Evolutionary conservation across 164 flowering plant genomes (phyloP).

Genomic region (Kingdonia uniflora): DNA sequence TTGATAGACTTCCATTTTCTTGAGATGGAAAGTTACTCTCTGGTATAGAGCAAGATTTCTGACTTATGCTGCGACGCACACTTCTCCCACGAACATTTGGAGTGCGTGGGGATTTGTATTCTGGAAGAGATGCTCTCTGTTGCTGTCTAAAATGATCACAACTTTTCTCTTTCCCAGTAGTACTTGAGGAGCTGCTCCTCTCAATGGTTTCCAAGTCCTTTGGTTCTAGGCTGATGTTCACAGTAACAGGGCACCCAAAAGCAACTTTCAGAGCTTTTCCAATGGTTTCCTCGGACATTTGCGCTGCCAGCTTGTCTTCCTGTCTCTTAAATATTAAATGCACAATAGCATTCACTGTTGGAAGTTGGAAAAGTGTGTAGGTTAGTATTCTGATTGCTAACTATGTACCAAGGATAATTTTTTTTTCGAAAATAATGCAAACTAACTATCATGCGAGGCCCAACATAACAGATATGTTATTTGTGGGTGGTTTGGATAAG

Average conservation of each 20-base stretch:
- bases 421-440: too few relatives aligned
- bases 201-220: slow-evolving; percentile 7
- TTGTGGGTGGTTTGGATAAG: too few relatives aligned
- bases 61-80: slow-evolving; percentile 8
- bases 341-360: slow-evolving; percentile 28
- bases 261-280: slow-evolving; percentile 18
- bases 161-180: slow-evolving; percentile 6
- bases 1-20: neutral
- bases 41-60: slow-evolving; percentile 5
- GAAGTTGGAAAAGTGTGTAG: neutral
- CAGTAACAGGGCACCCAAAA: slow-evolving; percentile 23
- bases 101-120: slow-evolving; percentile 6
- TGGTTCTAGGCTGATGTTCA: slow-evolving; percentile 27
- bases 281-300: slow-evolving; percentile 26
- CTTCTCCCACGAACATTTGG: neutral
- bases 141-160: slow-evolving; percentile 6
- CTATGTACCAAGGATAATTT: too few relatives aligned
- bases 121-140: slow-evolving; percentile 6
- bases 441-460: too few relatives aligned
- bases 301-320: slow-evolving; percentile 26
- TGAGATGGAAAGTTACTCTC: slow-evolving; percentile 4
- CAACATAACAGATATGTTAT: too few relatives aligned
- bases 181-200: neutral
- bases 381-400: neutral
- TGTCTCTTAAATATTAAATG: slow-evolving; percentile 25